A percentile compares a stretch with the other conserved stretches of the same genome.
Conservation (phyloP, 106 monocot genomes). For the Allium sativum region DNA sequence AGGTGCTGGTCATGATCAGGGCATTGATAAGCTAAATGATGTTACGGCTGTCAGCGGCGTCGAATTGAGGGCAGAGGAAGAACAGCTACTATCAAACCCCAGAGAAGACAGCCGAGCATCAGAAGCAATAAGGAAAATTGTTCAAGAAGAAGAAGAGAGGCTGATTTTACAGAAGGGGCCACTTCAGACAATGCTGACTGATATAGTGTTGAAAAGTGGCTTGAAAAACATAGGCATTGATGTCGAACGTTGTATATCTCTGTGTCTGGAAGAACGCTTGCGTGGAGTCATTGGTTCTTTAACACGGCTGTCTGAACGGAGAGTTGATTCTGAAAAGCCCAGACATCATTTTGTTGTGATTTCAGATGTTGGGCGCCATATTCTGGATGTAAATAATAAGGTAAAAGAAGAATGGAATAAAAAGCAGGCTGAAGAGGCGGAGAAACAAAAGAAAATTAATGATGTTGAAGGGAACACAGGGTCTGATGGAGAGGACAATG, state of each 20-base stretch:
- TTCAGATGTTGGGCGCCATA: conserved; percentile 71
- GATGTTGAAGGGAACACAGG: conserved; percentile 54
- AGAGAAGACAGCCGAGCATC: conserved; percentile 78
- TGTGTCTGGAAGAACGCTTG: conserved; percentile 83
- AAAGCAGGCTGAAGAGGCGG: conserved; percentile 75
- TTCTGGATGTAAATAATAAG: conserved; percentile 51
- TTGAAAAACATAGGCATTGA: conserved; percentile 42
- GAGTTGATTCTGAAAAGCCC: conserved; percentile 77
- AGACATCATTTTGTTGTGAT: conserved; percentile 58
- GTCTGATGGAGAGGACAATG: conserved; percentile 57
- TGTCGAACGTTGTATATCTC: conserved; percentile 70
- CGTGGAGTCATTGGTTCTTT: conserved; percentile 55
- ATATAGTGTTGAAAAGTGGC: conserved; percentile 77
- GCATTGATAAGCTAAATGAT: conserved; percentile 93
- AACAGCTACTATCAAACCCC: conserved; percentile 60
- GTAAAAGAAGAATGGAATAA: conserved; percentile 92
- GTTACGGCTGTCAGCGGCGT: conserved; percentile 93
- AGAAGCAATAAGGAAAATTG: conserved; percentile 63
- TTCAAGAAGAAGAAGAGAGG: conserved; percentile 91
- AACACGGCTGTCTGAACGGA: conserved; percentile 78
- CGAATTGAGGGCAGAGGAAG: conserved; percentile 94
- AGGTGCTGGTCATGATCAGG: conserved; percentile 61
- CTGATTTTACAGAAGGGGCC: conserved; percentile 65
- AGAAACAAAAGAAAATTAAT: conserved; percentile 53
- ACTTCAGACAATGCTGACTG: conserved; percentile 61